phyloP scores from a whole-genome alignment of 257 asterid species.

The Nicotiana paniculata region DNA sequence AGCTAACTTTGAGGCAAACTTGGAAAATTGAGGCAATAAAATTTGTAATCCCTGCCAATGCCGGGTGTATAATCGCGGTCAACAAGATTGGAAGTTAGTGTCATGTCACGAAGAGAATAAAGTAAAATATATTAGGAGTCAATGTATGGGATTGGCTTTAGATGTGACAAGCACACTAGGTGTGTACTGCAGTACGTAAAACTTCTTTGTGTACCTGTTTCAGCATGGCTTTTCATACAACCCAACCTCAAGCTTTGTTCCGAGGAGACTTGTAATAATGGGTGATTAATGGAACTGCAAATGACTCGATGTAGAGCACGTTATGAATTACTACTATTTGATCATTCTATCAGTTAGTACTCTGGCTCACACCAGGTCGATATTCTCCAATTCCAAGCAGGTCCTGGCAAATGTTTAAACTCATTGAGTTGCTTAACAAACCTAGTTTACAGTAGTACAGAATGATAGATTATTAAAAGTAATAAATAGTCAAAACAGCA shows the following conservation, averaged over 20 bases:
- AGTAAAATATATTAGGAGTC: background rate
- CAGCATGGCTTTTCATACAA: background rate
- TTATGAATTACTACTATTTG: background rate
- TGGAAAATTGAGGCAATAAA: background rate
- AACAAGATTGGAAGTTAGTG: background rate
- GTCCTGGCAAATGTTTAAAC: constrained; percentile 53
- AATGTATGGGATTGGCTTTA: background rate
- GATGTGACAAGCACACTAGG: background rate
- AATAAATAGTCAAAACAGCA: background rate
- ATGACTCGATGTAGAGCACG: background rate
- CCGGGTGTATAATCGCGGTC: background rate
- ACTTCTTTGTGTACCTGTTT: background rate
- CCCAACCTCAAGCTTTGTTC: background rate
- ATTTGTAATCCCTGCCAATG: background rate
- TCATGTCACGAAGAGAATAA: background rate
- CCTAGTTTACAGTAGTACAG: background rate
- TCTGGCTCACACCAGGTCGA: constrained; percentile 51
- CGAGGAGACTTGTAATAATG: background rate
- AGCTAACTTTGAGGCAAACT: background rate
- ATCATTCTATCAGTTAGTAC: constrained; percentile 20
- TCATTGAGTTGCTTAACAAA: constrained; percentile 6
- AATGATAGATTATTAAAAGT: background rate
- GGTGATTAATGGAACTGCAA: background rate
- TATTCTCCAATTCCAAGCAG: constrained; percentile 93
- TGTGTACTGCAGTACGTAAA: background rate